Conservation (phyloP, 176 grass and related monocot species). For the Urochloa ruziziensis region DNA sequence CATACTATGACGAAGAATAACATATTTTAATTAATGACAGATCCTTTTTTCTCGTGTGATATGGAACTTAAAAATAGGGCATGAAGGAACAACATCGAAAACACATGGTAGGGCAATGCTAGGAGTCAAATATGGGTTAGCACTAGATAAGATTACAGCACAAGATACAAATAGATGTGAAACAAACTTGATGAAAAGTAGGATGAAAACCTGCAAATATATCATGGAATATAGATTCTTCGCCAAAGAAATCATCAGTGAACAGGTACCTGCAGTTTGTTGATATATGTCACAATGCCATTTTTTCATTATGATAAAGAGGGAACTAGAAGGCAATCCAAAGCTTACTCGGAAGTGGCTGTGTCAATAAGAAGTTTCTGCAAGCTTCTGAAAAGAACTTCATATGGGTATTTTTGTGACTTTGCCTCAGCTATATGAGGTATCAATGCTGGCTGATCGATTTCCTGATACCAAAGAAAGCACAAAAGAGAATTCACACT, state of each 20-base stretch:
- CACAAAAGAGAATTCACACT: conserved; percentile 13
- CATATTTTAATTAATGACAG: background rate
- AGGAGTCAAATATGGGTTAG: background rate
- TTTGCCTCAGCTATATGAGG: conserved; percentile 99
- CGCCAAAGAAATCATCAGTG: conserved; percentile 92
- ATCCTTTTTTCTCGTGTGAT: background rate
- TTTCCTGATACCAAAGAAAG: conserved; percentile 73
- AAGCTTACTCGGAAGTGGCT: conserved; percentile 89
- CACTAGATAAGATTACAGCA: background rate
- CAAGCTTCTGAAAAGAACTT: conserved; percentile 99
- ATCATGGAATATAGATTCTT: conserved; percentile 91
- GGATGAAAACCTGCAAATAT: conserved; percentile 87
- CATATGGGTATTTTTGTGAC: conserved; percentile 94
- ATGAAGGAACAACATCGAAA: background rate
- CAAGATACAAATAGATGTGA: conserved; percentile 4
- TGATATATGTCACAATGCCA: conserved; percentile 22
- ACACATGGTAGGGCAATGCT: background rate
- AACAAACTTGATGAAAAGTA: conserved; percentile 8
- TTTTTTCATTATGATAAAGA: background rate
- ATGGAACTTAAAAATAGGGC: background rate
- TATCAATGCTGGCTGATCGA: conserved; percentile 98
- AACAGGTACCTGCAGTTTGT: conserved; percentile 78
- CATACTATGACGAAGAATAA: background rate
- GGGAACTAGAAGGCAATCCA: background rate
- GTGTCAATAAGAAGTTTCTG: conserved; percentile 99